Base-by-base conservation (phyloP, 2,329 filamentous ascomycete species). In the Xylaria sp. region DNA sequence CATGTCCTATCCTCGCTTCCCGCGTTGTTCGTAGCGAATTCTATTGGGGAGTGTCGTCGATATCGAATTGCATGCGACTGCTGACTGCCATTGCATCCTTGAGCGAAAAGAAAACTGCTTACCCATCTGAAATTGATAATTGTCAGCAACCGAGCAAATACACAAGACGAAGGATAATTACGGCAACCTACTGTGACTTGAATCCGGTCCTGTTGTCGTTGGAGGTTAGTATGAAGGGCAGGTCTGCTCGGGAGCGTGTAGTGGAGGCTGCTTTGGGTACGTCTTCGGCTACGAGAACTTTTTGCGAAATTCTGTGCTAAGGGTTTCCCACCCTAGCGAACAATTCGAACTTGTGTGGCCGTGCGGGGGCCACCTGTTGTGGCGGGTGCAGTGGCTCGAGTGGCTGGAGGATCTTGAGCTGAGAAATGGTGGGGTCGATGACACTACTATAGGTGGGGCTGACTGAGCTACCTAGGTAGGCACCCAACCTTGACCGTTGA, bases 101-200 rank as follows among this genome's bases (percentile, higher is more conserved):
- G 40, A 52, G 51, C 40, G 60, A 55, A 69, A 64, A 50, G 62
- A 58, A 69, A 67, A 55, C 67, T 64, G 64, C 65, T 74, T 71
- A 74, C 72, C 73, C 71, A 74, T 74, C 72, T 73, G 66, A 19
- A 66, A 67, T 4, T 51, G 58, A 67, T 12, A 55, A 49, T 15
- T 63, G 69, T 74, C 21, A 74, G 71, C 43, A 67, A 59, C 43
- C 19, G 31, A 45, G 33, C 0, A 38, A 35, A 50, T 50, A 15
- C 28, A 57, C 23, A 63, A 57, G 60, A 62, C 45, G 6, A 31
- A 17, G 11, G 45, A 31, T 31, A 31, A n/a, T n/a, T n/a, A n/a
- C 60, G 67, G 62, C 19, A 67, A 82, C 82, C 78, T 80, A 84
- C 82, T 78, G 74, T 83, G 79, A 80, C 77, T 73, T 72, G 67